Conservation (phyloP, 805 yeast species). For the Starmerella vaccinii region DNA sequence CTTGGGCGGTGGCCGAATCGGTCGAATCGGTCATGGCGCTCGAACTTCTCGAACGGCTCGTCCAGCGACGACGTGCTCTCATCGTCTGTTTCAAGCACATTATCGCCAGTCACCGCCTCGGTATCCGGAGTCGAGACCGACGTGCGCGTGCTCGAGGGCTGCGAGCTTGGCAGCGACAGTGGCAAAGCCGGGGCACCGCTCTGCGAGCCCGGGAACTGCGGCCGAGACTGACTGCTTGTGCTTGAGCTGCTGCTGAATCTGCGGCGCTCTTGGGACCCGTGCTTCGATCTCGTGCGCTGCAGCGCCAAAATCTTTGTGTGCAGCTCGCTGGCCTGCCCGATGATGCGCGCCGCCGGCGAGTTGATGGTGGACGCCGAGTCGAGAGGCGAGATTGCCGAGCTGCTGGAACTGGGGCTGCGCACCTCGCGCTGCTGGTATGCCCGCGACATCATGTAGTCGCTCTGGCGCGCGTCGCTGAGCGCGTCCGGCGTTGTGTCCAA, state of each 20-base stretch:
- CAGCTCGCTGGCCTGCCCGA: slow-evolving; percentile 46
- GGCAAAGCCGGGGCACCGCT: neutral
- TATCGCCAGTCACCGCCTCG: neutral
- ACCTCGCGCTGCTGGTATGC: slow-evolving; percentile 3
- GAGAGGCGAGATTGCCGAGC: slow-evolving; percentile 4
- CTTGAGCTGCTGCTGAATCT: slow-evolving; percentile 23
- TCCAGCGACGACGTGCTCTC: slow-evolving; percentile 6
- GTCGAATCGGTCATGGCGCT: neutral
- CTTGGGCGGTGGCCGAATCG: neutral
- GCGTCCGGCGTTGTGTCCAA: slow-evolving; percentile 21
- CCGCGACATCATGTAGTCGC: neutral
- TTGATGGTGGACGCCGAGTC: slow-evolving; percentile 2
- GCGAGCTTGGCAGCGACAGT: neutral
- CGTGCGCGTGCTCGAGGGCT: slow-evolving; percentile 4
- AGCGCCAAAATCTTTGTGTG: slow-evolving; percentile 83
- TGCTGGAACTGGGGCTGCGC: slow-evolving; percentile 3
- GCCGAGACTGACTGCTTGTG: slow-evolving; percentile 2
- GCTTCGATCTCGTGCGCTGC: slow-evolving; percentile 63
- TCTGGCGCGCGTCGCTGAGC: slow-evolving; percentile 7
- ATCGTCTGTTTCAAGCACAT: slow-evolving; percentile 6
- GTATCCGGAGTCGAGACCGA: slow-evolving; percentile 11
- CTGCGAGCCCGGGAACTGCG: slow-evolving; percentile 15
- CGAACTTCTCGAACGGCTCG: slow-evolving; percentile 4
- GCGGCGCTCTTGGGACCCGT: slow-evolving; percentile 20
- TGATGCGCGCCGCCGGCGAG: slow-evolving; percentile 6